Evolutionary conservation across 1,284 basidiomycete genomes (phyloP), one percentile per base, ranked within the genome.

Genomic region (Boletus sp.): DNA sequence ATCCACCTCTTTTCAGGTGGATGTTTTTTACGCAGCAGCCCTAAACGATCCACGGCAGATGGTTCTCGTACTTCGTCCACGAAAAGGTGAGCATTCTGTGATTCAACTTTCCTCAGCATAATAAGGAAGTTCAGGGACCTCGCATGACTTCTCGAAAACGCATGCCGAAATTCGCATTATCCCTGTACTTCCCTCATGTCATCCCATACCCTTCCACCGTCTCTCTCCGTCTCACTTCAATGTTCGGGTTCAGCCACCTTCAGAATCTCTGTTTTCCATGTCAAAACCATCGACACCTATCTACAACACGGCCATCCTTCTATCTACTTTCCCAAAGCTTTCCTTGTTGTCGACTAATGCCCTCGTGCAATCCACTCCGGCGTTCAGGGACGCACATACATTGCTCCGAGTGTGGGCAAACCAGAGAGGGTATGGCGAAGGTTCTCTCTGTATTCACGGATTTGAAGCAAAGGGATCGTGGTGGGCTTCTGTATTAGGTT

Each of bases 331-430:
- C 2, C 85, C 90, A 3, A 84, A 85, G 63, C 64, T 82, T 0
- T 83, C 90, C 57, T 80, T 96, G 3, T 77, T 96, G 29, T 80
- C 86, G 29, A 79, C 88, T 12, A 86, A 96, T 72, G 71, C 78
- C 0, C 74, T 92, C 18, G 81, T 88, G 48, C 79, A 88, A 61
- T 74, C 80, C 15, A 79, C 84, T 6, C 80, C 88, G 0, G 82
- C 86, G 0, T 94, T 92, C 68, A 73, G 77, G 2, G 91, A 96
- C 59, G 93, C 92, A 8, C 76, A 94, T 20, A 79, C 89, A 1
- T 78, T 98, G 12, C 83, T 98, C 55, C 84, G 93, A 22, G 84
- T 96, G 20, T 98, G 96, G 96, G 91, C 92, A 1, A 88, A 89
- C 55, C 91, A 96, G 69, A 83, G 95, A 22, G 94, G 93, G 0